phyloP scores from a whole-genome alignment of 352 stramenopile genomes.

The Blastocystis sp. region DNA sequence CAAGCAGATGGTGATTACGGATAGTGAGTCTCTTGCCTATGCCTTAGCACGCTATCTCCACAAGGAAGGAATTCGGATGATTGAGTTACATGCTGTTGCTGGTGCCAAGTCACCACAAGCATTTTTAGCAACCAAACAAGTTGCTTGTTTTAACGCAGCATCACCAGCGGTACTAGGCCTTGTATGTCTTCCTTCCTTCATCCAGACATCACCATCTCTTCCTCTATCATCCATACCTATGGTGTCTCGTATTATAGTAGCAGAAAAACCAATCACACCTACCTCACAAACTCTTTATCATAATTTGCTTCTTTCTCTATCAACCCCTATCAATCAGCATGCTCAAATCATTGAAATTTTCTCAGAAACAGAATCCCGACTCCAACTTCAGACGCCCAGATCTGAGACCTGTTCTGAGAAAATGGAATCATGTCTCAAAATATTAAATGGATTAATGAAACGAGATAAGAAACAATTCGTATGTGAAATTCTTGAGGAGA shows the following conservation, averaged over 20 bases:
- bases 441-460: background rate
- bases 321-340: background rate
- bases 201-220: background rate
- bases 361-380: constrained; percentile 1
- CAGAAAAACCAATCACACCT: background rate
- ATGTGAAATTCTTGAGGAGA: constrained; percentile 1
- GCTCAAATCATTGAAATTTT: constrained; percentile 16
- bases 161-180: background rate
- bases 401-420: background rate
- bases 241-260: background rate
- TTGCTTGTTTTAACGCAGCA: background rate
- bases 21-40: background rate
- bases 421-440: background rate
- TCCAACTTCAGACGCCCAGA: background rate
- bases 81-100: background rate
- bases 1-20: constrained; percentile 36
- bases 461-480: constrained; percentile 19
- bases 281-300: background rate
- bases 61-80: background rate
- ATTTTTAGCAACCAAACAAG: background rate
- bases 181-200: constrained; percentile 10
- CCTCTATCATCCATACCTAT: background rate
- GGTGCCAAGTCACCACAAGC: background rate
- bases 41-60: background rate
- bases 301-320: constrained; percentile 43